These are phyloP conservation scores for Rhizomucor pusillus DNA, from an alignment of 371 early-diverging fungal genomes.

Conservation along the genomic window DNA sequence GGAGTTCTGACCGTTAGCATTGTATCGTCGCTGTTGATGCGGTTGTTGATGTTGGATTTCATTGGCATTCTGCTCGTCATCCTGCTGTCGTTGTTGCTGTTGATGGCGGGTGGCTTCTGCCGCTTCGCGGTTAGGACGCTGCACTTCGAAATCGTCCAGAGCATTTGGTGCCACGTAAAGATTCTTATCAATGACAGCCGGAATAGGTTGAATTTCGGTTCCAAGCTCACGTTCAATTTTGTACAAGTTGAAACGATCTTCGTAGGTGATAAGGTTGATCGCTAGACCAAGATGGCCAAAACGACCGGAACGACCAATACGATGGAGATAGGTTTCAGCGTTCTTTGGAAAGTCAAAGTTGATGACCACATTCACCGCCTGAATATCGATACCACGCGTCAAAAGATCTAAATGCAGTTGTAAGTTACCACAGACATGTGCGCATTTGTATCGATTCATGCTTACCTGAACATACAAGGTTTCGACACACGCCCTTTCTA, in stretches of 20 bases:
- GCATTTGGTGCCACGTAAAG: slow-evolving; percentile 82
- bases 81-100: slow-evolving; percentile 45
- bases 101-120: slow-evolving; percentile 49
- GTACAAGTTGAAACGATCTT: slow-evolving; percentile 94
- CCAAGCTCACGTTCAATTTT: slow-evolving; percentile 96
- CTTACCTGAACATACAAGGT: slow-evolving; percentile 89
- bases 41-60: slow-evolving; percentile 33
- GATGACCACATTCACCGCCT: slow-evolving; percentile 99
- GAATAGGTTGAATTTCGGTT: slow-evolving; percentile 96
- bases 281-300: slow-evolving; percentile 98
- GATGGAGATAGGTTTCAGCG: slow-evolving; percentile 98
- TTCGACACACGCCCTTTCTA: slow-evolving; percentile 93
- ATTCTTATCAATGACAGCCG: slow-evolving; percentile 89
- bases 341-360: slow-evolving; percentile 99
- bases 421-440: too few relatives aligned
- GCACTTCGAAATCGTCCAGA: slow-evolving; percentile 49
- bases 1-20: slow-evolving; percentile 8
- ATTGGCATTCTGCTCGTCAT: slow-evolving; percentile 21
- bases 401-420: slow-evolving; percentile 75
- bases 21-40: slow-evolving; percentile 33
- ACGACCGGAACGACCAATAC: slow-evolving; percentile 97
- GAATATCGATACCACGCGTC: slow-evolving; percentile 99
- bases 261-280: slow-evolving; percentile 96
- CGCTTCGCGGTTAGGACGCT: slow-evolving; percentile 43
- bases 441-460: background rate